These are phyloP conservation scores for Carex myosuroides DNA, from an alignment of 176 grass and related monocot species.

Conservation along the genomic window DNA sequence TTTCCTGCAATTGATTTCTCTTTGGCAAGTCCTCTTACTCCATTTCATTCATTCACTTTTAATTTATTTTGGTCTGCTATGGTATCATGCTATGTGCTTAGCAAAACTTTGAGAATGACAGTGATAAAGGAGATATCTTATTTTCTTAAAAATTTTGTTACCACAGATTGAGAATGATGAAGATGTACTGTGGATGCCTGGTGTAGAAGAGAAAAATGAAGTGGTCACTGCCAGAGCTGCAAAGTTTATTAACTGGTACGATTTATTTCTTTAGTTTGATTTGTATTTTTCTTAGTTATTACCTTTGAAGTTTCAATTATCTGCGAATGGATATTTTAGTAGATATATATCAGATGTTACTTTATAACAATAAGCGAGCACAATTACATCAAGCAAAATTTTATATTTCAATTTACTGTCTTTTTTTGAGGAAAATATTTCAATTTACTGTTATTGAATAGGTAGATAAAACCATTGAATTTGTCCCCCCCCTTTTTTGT, in stretches of 20 bases:
- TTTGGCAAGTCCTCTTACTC: slow-evolving; percentile 49
- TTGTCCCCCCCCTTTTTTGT: background rate
- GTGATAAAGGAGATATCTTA: background rate
- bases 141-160: background rate
- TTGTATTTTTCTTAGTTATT: background rate
- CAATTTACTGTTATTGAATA: background rate
- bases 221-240: slow-evolving; percentile 50
- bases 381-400: background rate
- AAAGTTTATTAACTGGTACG: slow-evolving; percentile 82
- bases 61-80: background rate
- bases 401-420: background rate
- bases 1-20: slow-evolving; percentile 97
- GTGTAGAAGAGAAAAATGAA: slow-evolving; percentile 64
- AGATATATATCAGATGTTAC: background rate
- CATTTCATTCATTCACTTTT: background rate
- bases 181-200: slow-evolving; percentile 67
- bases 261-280: slow-evolving; percentile 7
- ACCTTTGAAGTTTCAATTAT: background rate
- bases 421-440: background rate
- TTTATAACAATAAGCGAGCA: background rate
- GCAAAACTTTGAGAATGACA: background rate
- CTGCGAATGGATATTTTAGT: background rate
- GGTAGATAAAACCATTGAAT: background rate
- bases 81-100: background rate
- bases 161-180: slow-evolving; percentile 79